Evolutionary conservation across 2,329 filamentous ascomycete species (phyloP).

Genomic region (Nemania abortiva): DNA sequence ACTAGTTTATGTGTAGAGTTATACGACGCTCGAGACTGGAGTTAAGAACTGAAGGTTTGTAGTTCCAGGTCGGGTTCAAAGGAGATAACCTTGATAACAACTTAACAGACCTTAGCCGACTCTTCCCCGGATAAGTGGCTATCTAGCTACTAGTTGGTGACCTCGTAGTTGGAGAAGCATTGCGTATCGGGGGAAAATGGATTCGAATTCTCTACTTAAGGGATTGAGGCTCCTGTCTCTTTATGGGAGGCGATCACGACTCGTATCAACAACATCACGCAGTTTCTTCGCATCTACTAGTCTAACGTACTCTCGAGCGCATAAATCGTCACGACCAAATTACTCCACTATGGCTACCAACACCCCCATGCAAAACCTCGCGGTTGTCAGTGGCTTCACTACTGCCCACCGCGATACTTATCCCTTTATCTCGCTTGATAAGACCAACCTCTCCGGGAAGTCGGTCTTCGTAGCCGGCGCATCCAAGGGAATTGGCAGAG

Average conservation of each 20-base stretch:
- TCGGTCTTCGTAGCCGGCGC: conserved; percentile 63
- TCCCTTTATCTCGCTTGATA: conserved; percentile 46
- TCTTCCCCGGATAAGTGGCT: no score
- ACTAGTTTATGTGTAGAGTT: not conserved
- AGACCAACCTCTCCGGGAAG: conserved; percentile 44
- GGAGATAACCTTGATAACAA: conserved; percentile 5
- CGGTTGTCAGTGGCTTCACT: conserved; percentile 35
- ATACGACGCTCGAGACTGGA: conserved; percentile 16
- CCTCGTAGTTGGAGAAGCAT: not conserved
- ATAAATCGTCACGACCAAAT: not conserved
- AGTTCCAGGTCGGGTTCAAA: not conserved
- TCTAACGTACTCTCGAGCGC: not conserved
- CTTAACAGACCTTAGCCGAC: not conserved
- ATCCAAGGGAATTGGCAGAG: conserved; percentile 62
- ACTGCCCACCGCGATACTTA: conserved; percentile 51
- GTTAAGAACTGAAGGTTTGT: conserved; percentile 17
- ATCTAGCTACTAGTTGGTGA: no score
- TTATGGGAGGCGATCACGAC: not conserved
- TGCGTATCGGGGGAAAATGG: not conserved
- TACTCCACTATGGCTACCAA: conserved; percentile 30
- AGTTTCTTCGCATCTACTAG: not conserved
- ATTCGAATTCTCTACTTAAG: conserved; percentile 6
- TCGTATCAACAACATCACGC: not conserved
- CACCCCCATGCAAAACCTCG: conserved; percentile 20
- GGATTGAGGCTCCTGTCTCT: not conserved